Evolutionary conservation across 441 rosid genomes (phyloP).

Genomic region (Syzygium syzygioides): DNA sequence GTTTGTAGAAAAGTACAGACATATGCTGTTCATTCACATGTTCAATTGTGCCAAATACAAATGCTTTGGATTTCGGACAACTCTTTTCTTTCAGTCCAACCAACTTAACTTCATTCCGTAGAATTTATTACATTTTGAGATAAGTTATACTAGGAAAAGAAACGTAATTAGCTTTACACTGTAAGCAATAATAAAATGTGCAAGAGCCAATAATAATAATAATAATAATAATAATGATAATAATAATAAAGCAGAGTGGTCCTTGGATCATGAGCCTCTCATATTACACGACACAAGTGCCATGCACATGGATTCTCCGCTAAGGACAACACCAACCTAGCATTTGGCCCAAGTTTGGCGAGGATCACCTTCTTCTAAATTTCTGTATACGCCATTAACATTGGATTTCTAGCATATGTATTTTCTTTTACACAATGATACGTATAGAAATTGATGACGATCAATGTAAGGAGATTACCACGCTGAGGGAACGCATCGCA

Average conservation of each 20-base stretch:
- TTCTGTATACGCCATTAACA: not conserved
- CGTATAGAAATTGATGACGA: not conserved
- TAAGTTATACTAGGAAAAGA: not conserved
- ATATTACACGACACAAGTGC: not conserved
- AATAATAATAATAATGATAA: too few relatives aligned
- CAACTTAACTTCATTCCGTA: not conserved
- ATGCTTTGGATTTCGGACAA: not conserved
- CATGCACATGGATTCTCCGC: not conserved
- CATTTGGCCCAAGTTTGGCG: not conserved
- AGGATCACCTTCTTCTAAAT: not conserved
- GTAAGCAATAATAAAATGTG: not conserved
- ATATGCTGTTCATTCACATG: not conserved
- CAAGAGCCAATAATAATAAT: not conserved
- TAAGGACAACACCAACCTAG: not conserved
- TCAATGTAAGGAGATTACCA: not conserved
- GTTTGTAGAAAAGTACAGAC: not conserved
- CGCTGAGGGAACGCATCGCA: not conserved
- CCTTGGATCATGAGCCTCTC: not conserved
- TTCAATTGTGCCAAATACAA: not conserved
- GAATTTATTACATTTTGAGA: not conserved
- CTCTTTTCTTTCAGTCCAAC: not conserved
- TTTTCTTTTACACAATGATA: too few relatives aligned
- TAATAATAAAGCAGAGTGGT: not conserved
- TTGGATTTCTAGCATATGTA: too few relatives aligned
- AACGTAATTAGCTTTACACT: not conserved